Evolutionary conservation across 2,329 filamentous ascomycete species (phyloP), one percentile per base, ranked within the genome.

Genomic region (Mycosphaerella sp.): DNA sequence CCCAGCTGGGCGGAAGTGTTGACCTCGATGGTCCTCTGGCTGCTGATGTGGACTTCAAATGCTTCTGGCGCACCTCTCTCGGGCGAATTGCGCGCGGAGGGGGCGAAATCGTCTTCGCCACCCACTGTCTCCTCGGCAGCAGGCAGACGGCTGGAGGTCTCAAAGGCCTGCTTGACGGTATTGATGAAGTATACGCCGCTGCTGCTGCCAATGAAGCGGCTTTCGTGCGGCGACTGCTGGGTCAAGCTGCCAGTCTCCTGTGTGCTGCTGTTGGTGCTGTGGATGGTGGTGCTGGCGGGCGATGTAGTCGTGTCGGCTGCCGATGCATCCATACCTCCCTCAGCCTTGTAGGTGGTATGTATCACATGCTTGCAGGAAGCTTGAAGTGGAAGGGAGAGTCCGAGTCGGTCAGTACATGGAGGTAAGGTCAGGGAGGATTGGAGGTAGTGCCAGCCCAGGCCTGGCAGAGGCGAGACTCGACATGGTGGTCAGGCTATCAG

Each of bases 141-240:
- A 26, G 58, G 58, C 1, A 60, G 42, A 46, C 53, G 51, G 11
- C 23, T 34, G 9, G 59, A 60, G 8, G 67, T 12, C 63, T 73
- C 72, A 62, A 80, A 80, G n/a, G 76, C 76, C 32, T 73, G 72
- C 41, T 74, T 74, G 52, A 80, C 78, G 1, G 77, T 79, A 54
- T 80, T 78, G 60, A 77, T 72, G 64, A 80, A 80, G 64, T 75
- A 80, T 43, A 79, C 74, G 3, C 78, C 77, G 40, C 73, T 77
- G 10, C 76, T 76, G 59, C 75, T 78, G 26, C 78, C 77, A 31
- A 79, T 74, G 60, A 78, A 80, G 14, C 59, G 58, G 42, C 55
- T 54, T 43, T 60, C 59, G 41, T 59, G 55, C 3, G 53, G 57
- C 2, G 57, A 58, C 21, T 54, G 53, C 48, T 58, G 55, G 10